phyloP scores from a whole-genome alignment of 1,284 basidiomycete genomes.

The Amylostereum chailletii region DNA sequence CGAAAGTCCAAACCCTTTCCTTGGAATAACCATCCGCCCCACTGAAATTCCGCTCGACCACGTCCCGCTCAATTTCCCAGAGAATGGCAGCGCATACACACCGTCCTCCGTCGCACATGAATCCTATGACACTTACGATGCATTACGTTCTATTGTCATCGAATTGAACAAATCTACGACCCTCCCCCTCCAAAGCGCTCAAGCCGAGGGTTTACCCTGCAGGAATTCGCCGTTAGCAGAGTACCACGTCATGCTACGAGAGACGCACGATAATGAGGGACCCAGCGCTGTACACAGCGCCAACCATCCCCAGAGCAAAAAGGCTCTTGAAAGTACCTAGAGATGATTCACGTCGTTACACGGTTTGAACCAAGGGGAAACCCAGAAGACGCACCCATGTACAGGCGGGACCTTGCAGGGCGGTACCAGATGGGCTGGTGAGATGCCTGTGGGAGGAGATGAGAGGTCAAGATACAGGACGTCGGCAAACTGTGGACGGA shows the following conservation, averaged over 20 bases:
- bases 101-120: too few species aligned
- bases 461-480: not conserved
- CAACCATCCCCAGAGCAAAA: constrained; percentile 45
- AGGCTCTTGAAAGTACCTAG: constrained; percentile 46
- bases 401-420: constrained; percentile 36
- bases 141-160: too few species aligned
- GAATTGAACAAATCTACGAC: too few species aligned
- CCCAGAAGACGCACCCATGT: constrained; percentile 29
- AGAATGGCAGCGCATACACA: too few species aligned
- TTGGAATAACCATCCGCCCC: too few species aligned
- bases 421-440: constrained; percentile 37
- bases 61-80: too few species aligned
- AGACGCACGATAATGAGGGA: constrained; percentile 43
- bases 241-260: too few species aligned
- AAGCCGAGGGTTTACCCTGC: constrained; percentile 21
- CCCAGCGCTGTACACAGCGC: constrained; percentile 40
- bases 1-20: too few species aligned
- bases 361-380: not conserved
- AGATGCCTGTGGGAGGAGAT: constrained; percentile 21
- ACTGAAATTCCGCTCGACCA: too few species aligned
- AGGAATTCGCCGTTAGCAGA: not conserved
- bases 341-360: constrained; percentile 4
- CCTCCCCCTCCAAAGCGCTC: too few species aligned
- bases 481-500: constrained; percentile 20
- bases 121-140: too few species aligned